These are phyloP conservation scores for Sporothrix variecibatus DNA, from an alignment of 2,329 filamentous ascomycete species.

Conservation along the genomic window DNA sequence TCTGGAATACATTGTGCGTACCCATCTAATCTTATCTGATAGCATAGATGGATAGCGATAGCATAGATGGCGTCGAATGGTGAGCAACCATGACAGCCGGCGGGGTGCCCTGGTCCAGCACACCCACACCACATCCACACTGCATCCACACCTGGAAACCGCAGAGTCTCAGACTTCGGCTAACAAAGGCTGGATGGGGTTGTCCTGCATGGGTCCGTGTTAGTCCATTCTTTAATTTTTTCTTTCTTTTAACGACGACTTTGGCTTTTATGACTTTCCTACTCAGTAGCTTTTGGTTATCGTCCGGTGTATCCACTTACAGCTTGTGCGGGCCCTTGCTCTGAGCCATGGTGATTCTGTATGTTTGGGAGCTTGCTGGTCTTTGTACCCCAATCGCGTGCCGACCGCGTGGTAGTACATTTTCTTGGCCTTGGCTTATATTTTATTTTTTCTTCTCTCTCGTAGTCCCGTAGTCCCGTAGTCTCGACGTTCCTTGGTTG, in stretches of 20 bases:
- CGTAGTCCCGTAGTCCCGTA: not conserved
- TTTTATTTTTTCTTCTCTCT: not conserved
- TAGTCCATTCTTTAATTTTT: not conserved
- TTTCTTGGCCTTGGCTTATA: not conserved
- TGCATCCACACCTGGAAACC: not conserved
- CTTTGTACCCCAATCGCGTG: not conserved
- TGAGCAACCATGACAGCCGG: not conserved
- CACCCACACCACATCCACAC: not conserved
- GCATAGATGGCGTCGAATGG: slow-evolving; percentile 18
- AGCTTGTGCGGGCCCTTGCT: not conserved
- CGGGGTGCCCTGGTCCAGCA: not conserved
- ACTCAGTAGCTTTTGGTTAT: not conserved
- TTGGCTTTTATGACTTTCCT: not conserved
- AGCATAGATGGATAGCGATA: slow-evolving; percentile 19
- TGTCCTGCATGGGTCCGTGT: not conserved
- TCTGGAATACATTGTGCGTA: not conserved
- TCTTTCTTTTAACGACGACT: not conserved
- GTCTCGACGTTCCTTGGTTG: no score
- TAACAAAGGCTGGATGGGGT: not conserved
- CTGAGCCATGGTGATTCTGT: not conserved
- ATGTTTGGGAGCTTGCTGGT: not conserved
- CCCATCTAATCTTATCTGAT: slow-evolving; percentile 26
- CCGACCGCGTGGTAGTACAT: not conserved
- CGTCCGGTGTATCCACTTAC: not conserved
- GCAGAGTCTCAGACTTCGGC: slow-evolving; percentile 1